Conservation (phyloP, 139 green algal genomes). For the Chlorella vulgaris region DNA sequence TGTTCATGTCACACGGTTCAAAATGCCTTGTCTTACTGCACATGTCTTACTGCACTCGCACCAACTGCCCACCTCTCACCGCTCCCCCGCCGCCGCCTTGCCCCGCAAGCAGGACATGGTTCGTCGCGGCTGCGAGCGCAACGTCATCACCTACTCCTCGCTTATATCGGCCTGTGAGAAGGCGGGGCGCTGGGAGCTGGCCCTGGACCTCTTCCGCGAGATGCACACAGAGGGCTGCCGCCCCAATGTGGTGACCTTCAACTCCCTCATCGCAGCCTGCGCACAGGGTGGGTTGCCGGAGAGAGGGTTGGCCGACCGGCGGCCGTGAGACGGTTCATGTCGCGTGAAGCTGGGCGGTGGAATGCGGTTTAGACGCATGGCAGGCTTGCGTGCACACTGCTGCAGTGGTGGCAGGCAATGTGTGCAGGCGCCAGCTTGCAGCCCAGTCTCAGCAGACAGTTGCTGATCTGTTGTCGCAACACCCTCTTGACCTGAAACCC, state of each 20-base stretch:
- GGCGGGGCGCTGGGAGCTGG: constrained; percentile 80
- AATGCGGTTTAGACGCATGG: no score
- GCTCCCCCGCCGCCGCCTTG: neutral
- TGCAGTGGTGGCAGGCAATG: no score
- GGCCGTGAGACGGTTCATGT: no score
- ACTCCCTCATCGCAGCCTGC: constrained; percentile 82
- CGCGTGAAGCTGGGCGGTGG: no score
- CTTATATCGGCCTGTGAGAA: constrained; percentile 63
- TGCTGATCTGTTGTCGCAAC: no score
- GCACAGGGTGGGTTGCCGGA: constrained; percentile 53
- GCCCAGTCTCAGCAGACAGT: no score
- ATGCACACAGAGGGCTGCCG: constrained; percentile 78
- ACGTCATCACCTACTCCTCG: constrained; percentile 78
- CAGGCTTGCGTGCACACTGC: no score
- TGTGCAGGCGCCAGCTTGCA: no score
- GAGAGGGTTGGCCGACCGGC: no score
- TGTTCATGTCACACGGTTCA: no score
- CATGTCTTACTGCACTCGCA: neutral
- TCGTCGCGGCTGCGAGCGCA: constrained; percentile 55
- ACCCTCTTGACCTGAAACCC: no score
- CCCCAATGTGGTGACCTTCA: constrained; percentile 88
- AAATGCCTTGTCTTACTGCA: neutral
- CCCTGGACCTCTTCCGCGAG: constrained; percentile 81
- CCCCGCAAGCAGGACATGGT: constrained; percentile 50
- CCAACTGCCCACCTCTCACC: neutral